These are phyloP conservation scores for Flaveria trinervia DNA, from an alignment of 129 eudicot genomes.

Conservation along the genomic window DNA sequence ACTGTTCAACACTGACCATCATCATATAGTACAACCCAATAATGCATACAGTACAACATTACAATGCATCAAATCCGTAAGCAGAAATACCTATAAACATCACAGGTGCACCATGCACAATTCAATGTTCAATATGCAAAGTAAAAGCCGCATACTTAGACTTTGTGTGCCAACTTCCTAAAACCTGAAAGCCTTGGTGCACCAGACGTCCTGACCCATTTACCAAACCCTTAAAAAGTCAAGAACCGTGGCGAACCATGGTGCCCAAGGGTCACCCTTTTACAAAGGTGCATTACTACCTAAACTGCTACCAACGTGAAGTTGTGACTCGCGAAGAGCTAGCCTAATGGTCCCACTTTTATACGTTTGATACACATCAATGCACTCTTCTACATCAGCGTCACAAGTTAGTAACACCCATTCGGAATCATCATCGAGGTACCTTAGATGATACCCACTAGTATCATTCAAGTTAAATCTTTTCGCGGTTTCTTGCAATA, in stretches of 20 bases:
- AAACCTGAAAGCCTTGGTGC: constrained; percentile 15
- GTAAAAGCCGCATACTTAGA: constrained; percentile 22
- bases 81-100: background rate
- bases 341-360: constrained; percentile 65
- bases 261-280: constrained; percentile 24
- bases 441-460: constrained; percentile 57
- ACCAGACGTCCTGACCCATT: background rate
- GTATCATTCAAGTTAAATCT: constrained; percentile 60
- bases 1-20: constrained; percentile 6
- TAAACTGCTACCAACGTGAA: constrained; percentile 60
- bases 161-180: constrained; percentile 9
- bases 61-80: background rate
- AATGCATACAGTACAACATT: constrained; percentile 28
- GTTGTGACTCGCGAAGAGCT: constrained; percentile 43
- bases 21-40: constrained; percentile 24
- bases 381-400: constrained; percentile 85
- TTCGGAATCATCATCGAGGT: constrained; percentile 91
- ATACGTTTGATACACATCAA: constrained; percentile 62
- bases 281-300: constrained; percentile 57
- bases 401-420: constrained; percentile 90
- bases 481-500: constrained; percentile 57
- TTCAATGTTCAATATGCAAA: constrained; percentile 4
- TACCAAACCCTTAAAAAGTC: background rate
- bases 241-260: constrained; percentile 5
- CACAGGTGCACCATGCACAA: background rate